Percentiles rank a stretch among this genome's conserved stretches.
phyloP scores from a whole-genome alignment of 139 green algal genomes.

The Ettlia oleoabundans region DNA sequence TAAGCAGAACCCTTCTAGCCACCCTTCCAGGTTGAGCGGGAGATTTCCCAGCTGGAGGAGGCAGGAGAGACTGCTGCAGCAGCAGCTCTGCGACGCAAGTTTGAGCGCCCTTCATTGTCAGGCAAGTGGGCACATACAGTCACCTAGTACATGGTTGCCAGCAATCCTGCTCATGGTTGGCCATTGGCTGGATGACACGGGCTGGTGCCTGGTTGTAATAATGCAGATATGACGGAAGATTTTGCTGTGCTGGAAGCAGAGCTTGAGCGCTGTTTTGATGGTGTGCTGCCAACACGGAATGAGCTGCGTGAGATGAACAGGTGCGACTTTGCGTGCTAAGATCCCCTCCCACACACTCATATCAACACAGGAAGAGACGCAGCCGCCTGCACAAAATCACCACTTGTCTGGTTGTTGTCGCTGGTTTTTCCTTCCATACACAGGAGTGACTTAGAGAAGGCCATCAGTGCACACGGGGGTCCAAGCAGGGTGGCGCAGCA shows the following conservation, averaged over 20 bases:
- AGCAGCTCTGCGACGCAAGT: slow-evolving; percentile 1
- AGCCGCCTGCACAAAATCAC: too few relatives aligned
- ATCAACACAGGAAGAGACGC: too few relatives aligned
- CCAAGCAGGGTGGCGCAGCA: slow-evolving; percentile 40
- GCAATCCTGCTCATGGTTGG: neutral
- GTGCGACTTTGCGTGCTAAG: neutral
- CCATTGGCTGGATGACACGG: neutral
- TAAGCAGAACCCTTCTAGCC: too few relatives aligned
- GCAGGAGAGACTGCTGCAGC: slow-evolving; percentile 30
- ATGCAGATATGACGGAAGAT: slow-evolving; percentile 48
- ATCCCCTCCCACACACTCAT: too few relatives aligned
- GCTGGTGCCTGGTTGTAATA: neutral
- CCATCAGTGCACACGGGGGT: slow-evolving; percentile 62
- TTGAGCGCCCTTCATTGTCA: slow-evolving; percentile 25
- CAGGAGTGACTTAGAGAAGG: slow-evolving; percentile 61
- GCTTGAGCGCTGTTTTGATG: slow-evolving; percentile 54
- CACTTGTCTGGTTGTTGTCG: neutral
- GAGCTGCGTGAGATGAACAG: slow-evolving; percentile 46
- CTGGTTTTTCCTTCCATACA: neutral
- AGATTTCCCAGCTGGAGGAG: slow-evolving; percentile 36
- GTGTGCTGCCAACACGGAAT: slow-evolving; percentile 44
- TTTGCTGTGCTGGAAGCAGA: slow-evolving; percentile 52
- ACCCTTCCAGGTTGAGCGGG: slow-evolving; percentile 2
- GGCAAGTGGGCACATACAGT: neutral
- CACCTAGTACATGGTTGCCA: neutral